Conservation (phyloP, 192 early-diverging fungal genomes). For the Coemansia reversa region DNA sequence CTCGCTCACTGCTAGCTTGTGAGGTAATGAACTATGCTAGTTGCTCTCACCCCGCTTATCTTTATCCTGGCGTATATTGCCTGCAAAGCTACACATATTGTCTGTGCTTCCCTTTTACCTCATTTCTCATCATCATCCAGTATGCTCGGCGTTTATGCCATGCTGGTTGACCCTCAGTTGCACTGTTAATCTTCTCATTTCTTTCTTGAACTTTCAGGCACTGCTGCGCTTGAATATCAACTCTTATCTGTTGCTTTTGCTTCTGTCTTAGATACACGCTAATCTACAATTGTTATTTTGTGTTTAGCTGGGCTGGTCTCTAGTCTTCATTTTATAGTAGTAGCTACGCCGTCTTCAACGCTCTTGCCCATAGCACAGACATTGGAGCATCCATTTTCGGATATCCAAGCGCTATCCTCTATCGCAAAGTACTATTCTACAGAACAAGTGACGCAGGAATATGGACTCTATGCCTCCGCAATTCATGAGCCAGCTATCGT, state of each 20-base stretch:
- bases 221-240: background rate
- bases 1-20: background rate
- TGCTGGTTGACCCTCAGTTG: background rate
- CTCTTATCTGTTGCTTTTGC: background rate
- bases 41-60: conserved; percentile 1
- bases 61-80: conserved; percentile 2
- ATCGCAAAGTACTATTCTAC: background rate
- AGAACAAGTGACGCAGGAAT: background rate
- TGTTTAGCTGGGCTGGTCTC: background rate
- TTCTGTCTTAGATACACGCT: background rate
- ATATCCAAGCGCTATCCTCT: background rate
- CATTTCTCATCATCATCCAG: background rate
- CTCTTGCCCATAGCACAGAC: background rate
- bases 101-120: background rate
- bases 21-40: background rate
- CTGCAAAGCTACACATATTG: conserved; percentile 5
- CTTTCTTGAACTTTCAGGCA: conserved; percentile 1
- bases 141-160: conserved; percentile 2
- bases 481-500: conserved; percentile 20
- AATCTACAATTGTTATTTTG: background rate
- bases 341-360: background rate
- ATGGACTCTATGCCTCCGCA: conserved; percentile 44
- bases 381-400: background rate
- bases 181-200: background rate
- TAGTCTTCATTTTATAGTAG: background rate